Conservation (phyloP, 352 stramenopile species). For the Globisporangium perplexum region DNA sequence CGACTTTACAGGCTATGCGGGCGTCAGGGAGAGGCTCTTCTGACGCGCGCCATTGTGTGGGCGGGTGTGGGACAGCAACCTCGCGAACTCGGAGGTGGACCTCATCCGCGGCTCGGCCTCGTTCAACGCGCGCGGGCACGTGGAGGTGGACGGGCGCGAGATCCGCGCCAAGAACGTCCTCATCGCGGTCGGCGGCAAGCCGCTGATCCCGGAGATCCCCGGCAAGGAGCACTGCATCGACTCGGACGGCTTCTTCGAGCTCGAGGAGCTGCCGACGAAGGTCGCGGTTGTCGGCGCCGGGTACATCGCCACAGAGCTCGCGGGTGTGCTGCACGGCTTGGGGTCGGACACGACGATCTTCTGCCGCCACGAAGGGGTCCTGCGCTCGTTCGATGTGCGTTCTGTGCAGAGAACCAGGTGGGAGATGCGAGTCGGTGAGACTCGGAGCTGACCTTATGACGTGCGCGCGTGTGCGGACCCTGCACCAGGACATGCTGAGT, state of each 20-base stretch:
- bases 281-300: constrained; percentile 96
- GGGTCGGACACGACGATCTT: constrained; percentile 90
- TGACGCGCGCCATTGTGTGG: too few species aligned
- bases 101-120: constrained; percentile 83
- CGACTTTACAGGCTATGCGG: too few species aligned
- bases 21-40: neutral
- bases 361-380: constrained; percentile 78
- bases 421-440: neutral
- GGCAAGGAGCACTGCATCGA: constrained; percentile 92
- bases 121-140: constrained; percentile 77
- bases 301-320: constrained; percentile 98
- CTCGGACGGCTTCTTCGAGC: constrained; percentile 96
- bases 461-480: neutral
- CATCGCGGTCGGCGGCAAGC: constrained; percentile 55
- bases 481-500: constrained; percentile 38
- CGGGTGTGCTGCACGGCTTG: constrained; percentile 92
- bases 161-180: constrained; percentile 53
- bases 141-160: constrained; percentile 72
- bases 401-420: too few species aligned
- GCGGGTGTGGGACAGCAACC: constrained; percentile 37
- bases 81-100: constrained; percentile 89
- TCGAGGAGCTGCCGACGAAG: constrained; percentile 90
- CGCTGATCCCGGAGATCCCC: constrained; percentile 51
- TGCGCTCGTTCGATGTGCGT: constrained; percentile 86
- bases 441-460: neutral